A percentile compares a stretch with the other conserved stretches of the same genome.
phyloP scores from a whole-genome alignment of 805 yeast genomes.

The Scheffersomyces lignosus region DNA sequence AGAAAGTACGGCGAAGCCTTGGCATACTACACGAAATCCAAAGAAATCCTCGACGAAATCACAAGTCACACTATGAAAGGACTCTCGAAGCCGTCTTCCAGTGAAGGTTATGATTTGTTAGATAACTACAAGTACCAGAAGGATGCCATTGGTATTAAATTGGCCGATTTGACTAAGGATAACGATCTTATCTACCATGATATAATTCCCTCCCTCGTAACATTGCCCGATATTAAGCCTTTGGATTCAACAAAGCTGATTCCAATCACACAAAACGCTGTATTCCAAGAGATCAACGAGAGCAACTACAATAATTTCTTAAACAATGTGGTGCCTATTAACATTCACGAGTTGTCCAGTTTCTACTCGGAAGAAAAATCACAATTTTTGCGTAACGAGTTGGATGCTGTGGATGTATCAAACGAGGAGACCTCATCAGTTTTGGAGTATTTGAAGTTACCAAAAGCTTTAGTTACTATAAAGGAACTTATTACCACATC shows the following conservation, averaged over 20 bases:
- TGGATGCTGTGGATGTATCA: conserved; percentile 74
- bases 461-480: conserved; percentile 59
- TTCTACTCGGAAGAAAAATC: conserved; percentile 90
- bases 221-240: conserved; percentile 65
- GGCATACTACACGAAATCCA: conserved; percentile 57
- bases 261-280: conserved; percentile 47
- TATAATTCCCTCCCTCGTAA: conserved; percentile 57
- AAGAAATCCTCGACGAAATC: conserved; percentile 37
- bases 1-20: conserved; percentile 76
- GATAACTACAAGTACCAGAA: conserved; percentile 43
- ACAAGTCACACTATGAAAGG: conserved; percentile 21
- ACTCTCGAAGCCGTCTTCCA: conserved; percentile 20
- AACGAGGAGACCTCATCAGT: conserved; percentile 78
- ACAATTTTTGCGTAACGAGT: conserved; percentile 65
- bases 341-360: conserved; percentile 84
- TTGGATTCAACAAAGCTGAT: conserved; percentile 68
- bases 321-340: conserved; percentile 78
- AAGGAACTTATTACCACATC: conserved; percentile 36
- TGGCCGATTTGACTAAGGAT: conserved; percentile 62
- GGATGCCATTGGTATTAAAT: conserved; percentile 38
- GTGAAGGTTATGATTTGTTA: conserved; percentile 35
- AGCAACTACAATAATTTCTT: conserved; percentile 54
- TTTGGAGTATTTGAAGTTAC: conserved; percentile 77
- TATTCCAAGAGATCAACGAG: conserved; percentile 43
- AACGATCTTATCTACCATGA: conserved; percentile 91